Percentiles rank a stretch among this genome's conserved stretches.
Evolutionary conservation across 495 filamentous ascomycete species (phyloP).

Genomic region (Friedmanniomyces simplex): DNA sequence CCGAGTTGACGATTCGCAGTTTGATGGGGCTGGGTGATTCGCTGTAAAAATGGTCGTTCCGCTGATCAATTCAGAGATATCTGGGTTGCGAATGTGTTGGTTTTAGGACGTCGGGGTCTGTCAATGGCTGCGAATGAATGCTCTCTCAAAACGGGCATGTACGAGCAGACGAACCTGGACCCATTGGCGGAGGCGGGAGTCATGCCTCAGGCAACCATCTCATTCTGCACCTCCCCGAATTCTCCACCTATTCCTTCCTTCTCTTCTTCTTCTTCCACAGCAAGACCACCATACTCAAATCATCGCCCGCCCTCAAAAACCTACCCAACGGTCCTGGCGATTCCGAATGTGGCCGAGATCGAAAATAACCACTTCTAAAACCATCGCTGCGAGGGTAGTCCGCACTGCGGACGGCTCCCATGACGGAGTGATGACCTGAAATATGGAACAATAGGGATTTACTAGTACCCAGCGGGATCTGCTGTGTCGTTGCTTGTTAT

Average conservation of each 20-base stretch:
- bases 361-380: constrained; percentile 82
- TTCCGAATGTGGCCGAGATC: constrained; percentile 83
- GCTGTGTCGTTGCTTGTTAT: too few species aligned
- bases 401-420: constrained; percentile 53
- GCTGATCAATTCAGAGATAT: background rate
- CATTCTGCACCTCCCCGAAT: background rate
- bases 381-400: constrained; percentile 92
- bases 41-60: background rate
- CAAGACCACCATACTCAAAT: constrained; percentile 91
- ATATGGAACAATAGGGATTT: constrained; percentile 74
- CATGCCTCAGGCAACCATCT: background rate
- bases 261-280: constrained; percentile 35
- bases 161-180: background rate
- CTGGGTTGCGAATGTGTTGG: background rate
- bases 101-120: background rate
- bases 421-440: constrained; percentile 98
- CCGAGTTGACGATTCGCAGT: background rate
- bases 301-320: constrained; percentile 54
- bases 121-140: too few species aligned
- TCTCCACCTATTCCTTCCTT: background rate
- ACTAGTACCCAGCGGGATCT: too few species aligned
- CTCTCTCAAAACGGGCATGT: background rate
- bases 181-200: background rate
- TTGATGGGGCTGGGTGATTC: background rate
- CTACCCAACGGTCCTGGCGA: constrained; percentile 63